Evolutionary conservation across 225 moss, liverwort and hornwort genomes (phyloP).

Genomic region (Pseudoscleropodium purum): DNA sequence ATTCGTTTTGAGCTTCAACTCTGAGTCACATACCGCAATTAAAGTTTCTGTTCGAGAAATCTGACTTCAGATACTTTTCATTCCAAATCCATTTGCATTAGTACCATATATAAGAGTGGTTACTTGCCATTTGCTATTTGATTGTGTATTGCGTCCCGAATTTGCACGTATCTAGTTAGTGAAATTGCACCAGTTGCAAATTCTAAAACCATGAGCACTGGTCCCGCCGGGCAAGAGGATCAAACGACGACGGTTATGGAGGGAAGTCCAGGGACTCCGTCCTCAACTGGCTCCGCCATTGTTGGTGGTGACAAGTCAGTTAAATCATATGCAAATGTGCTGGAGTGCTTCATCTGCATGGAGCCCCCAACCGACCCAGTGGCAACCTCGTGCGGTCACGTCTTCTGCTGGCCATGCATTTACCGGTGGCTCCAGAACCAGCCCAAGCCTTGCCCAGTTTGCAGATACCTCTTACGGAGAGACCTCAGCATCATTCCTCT

Average conservation of each 20-base stretch:
- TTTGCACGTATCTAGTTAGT: no score
- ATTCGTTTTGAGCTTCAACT: neutral
- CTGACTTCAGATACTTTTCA: neutral
- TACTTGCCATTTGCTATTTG: neutral
- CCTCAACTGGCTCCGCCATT: neutral
- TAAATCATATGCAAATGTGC: no score
- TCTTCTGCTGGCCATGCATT: neutral
- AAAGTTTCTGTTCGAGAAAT: no score
- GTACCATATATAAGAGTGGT: no score
- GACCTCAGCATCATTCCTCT: neutral
- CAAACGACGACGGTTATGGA: neutral
- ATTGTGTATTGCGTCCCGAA: neutral
- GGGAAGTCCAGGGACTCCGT: neutral
- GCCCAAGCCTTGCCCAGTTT: neutral
- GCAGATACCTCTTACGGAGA: neutral
- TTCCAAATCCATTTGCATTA: neutral
- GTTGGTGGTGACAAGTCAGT: neutral
- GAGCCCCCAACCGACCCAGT: neutral
- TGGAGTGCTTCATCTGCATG: neutral
- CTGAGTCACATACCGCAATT: neutral
- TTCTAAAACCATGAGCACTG: neutral
- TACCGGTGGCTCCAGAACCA: neutral
- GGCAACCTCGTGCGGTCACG: neutral
- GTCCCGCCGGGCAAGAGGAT: neutral
- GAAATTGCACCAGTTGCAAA: neutral